phyloP scores from a whole-genome alignment of 2,329 filamentous ascomycete genomes.

The Didymella segeticola region DNA sequence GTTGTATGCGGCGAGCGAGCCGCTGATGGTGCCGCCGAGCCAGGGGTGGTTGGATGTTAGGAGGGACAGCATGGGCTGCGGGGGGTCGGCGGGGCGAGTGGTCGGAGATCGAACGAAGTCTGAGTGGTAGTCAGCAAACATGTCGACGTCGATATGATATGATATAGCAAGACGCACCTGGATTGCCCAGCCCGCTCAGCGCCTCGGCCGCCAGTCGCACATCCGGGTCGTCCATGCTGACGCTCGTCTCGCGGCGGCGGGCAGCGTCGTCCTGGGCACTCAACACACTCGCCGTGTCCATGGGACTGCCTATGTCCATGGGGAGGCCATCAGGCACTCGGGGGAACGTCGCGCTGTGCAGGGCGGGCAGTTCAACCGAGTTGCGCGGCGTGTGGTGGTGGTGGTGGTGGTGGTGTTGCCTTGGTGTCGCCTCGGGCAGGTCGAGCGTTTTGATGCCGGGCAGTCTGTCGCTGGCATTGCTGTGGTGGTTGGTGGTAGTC shows the following conservation, averaged over 20 bases:
- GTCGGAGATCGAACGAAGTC: conserved; percentile 51
- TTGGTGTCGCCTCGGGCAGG: conserved; percentile 41
- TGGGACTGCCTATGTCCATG: conserved; percentile 51
- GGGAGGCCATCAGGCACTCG: conserved; percentile 40
- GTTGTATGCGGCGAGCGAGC: conserved; percentile 83
- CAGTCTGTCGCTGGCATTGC: conserved; percentile 39
- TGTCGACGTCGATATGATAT: too few relatives aligned
- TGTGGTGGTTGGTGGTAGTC: too few relatives aligned
- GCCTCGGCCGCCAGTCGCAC: conserved; percentile 59
- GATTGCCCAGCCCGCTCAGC: conserved; percentile 57
- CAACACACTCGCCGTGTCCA: conserved; percentile 53
- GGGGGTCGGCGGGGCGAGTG: conserved; percentile 57
- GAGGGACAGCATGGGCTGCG: conserved; percentile 83
- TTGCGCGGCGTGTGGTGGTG: conserved; percentile 35
- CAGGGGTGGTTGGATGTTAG: conserved; percentile 88
- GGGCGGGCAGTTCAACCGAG: conserved; percentile 41
- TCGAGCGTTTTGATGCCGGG: conserved; percentile 55
- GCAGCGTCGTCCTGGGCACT: conserved; percentile 48
- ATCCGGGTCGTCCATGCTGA: conserved; percentile 56
- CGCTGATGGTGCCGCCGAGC: conserved; percentile 82
- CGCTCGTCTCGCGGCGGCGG: conserved; percentile 48
- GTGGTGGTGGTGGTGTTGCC: too few relatives aligned
- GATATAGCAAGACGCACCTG: conserved; percentile 55
- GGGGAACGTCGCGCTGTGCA: conserved; percentile 40
- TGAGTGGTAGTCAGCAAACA: too few relatives aligned